Base-by-base conservation (phyloP, 2,329 filamentous ascomycete species). In the Exserohilum rostratum region DNA sequence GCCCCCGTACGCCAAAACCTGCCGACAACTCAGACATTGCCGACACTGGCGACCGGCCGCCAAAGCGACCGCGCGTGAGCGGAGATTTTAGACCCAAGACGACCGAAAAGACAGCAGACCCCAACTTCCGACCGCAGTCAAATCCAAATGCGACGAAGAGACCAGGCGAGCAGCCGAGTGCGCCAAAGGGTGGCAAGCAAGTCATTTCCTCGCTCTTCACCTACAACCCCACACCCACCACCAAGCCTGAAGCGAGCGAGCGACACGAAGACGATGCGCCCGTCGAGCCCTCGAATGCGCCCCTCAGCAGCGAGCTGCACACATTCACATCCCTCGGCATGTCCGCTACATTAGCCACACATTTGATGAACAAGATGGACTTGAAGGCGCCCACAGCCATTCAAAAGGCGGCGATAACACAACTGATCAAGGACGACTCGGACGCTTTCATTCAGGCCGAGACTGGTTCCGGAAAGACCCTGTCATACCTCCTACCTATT, bases 381-480 rank as follows among this genome's bases (percentile, higher is more conserved):
- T 84, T 99, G 72, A 95, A 93, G 71, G 90, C 91, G 0, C 95
- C 95, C 5, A 99, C 95, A 0, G 91, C 91, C 0, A 97, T 99
- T 71, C 95, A 99, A 77, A 93, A 93, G 66, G 91, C 90, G 58
- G 89, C 93, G 0, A 88, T 99, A 34, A 83, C 90, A 37, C 88
- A 95, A 65, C 78, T 99, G 57, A 77, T 96, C 39, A 87, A 87
- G 37, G 88, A 89, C 48, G 90, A 96, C 65, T 87, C 85, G 40
- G 95, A 99, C 79, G 93, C 93, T 2, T 99, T 99, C 68, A 89
- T 99, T 30, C 95, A 98, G 74, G 96, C 95, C 2, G 90, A 99
- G 78, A 99, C 95, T 0, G 95, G 95, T 64, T 99, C 95, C 0
- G 95, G 95, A 77, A 99, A 99, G 79, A 99, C 95, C 0, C 79